Evolutionary conservation across 1,284 basidiomycete species (phyloP).

Genomic region (Chondrostereum purpureum): DNA sequence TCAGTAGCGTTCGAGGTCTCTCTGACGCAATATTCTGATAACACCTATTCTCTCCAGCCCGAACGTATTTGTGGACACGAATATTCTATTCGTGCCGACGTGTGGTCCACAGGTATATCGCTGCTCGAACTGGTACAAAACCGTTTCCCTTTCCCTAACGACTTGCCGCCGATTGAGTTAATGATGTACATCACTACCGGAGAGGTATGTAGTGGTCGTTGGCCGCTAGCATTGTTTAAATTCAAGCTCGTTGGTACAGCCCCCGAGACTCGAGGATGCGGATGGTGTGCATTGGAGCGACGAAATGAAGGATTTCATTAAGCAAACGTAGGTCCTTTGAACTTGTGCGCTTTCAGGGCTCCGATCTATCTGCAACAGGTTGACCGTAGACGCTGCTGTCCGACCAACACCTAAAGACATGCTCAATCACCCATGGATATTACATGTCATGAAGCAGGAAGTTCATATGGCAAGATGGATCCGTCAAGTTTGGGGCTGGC

Average conservation of each 20-base stretch:
- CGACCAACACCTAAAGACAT: slow-evolving; percentile 86
- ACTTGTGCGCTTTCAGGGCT: slow-evolving; percentile 11
- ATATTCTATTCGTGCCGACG: slow-evolving; percentile 92
- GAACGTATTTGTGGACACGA: slow-evolving; percentile 87
- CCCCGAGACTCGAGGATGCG: slow-evolving; percentile 75
- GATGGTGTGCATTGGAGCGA: slow-evolving; percentile 72
- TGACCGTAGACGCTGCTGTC: slow-evolving; percentile 50
- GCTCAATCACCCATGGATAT: slow-evolving; percentile 85
- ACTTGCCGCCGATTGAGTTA: slow-evolving; percentile 89
- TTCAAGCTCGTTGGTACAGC: slow-evolving; percentile 39
- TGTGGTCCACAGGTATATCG: slow-evolving; percentile 96
- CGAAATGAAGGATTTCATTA: slow-evolving; percentile 91
- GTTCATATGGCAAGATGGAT: slow-evolving; percentile 91
- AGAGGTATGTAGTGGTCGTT: slow-evolving; percentile 42
- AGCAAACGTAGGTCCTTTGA: slow-evolving; percentile 62
- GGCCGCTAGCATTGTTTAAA: slow-evolving; percentile 5
- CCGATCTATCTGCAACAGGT: slow-evolving; percentile 31
- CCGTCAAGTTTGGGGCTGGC: slow-evolving; percentile 84
- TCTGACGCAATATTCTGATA: slow-evolving; percentile 11
- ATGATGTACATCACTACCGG: slow-evolving; percentile 86
- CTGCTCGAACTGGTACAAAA: slow-evolving; percentile 92
- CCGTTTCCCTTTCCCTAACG: slow-evolving; percentile 91
- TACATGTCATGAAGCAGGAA: slow-evolving; percentile 71
- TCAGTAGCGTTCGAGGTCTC: slow-evolving; percentile 40
- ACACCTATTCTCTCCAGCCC: slow-evolving; percentile 46